Conservation (phyloP, 176 grass and related monocot genomes). For the Zizania latifolia region DNA sequence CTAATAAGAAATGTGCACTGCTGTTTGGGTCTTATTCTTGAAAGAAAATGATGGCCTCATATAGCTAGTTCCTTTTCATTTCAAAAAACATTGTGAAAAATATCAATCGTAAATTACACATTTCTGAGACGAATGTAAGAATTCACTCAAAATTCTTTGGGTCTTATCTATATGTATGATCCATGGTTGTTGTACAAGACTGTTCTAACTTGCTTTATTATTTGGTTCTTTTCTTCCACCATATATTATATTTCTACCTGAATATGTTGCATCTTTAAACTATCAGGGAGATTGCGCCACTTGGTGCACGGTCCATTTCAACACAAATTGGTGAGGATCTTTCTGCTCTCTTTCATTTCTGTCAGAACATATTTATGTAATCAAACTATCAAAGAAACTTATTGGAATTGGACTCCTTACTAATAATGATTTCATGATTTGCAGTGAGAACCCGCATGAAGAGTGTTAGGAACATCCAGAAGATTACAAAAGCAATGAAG, state of each 20-base stretch:
- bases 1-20: background rate
- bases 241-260: background rate
- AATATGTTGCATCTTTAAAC: constrained; percentile 7
- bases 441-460: constrained; percentile 94
- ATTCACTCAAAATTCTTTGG: background rate
- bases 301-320: constrained; percentile 63
- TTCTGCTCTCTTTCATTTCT: background rate
- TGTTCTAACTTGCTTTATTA: background rate
- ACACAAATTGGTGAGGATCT: constrained; percentile 71
- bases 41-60: background rate
- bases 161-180: background rate
- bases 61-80: background rate
- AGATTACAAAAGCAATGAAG: constrained; percentile 99
- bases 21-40: background rate
- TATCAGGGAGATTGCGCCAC: constrained; percentile 51
- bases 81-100: background rate
- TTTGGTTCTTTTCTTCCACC: background rate
- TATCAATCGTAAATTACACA: background rate
- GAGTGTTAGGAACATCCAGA: constrained; percentile 95
- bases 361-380: background rate
- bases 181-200: background rate
- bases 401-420: background rate
- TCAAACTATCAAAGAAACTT: background rate
- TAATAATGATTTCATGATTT: background rate
- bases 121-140: background rate